Evolutionary conservation across 2,329 filamentous ascomycete species (phyloP).

Genomic region (Talaromyces sp.): DNA sequence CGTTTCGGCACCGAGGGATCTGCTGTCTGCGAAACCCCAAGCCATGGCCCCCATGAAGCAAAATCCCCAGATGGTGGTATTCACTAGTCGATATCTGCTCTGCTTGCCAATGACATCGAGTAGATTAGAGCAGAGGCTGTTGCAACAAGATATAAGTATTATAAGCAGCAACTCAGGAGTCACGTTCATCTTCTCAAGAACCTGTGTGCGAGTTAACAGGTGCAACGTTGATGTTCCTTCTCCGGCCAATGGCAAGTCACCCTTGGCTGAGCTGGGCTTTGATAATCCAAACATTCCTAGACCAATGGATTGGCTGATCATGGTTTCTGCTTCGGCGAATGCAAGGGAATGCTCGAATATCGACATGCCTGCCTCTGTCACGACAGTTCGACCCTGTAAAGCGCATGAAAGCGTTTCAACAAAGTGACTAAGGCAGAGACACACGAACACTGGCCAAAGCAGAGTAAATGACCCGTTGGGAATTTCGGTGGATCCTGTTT

Average conservation of each 20-base stretch:
- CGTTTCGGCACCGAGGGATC: constrained; percentile 38
- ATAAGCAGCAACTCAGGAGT: constrained; percentile 84
- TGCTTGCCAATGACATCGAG: constrained; percentile 78
- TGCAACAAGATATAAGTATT: constrained; percentile 80
- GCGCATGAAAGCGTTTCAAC: constrained; percentile 84
- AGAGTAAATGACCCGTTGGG: constrained; percentile 73
- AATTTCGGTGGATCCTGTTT: constrained; percentile 46
- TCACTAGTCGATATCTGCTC: constrained; percentile 71
- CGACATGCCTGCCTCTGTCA: constrained; percentile 90
- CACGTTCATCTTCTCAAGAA: constrained; percentile 77
- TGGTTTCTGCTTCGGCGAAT: constrained; percentile 90
- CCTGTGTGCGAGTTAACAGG: constrained; percentile 43
- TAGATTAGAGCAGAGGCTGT: constrained; percentile 77
- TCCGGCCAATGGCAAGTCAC: constrained; percentile 39
- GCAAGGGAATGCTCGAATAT: constrained; percentile 93
- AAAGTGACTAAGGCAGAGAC: constrained; percentile 69
- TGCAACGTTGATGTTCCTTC: constrained; percentile 30
- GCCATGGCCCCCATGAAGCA: constrained; percentile 84
- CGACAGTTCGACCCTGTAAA: constrained; percentile 72
- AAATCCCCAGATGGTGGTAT: constrained; percentile 82
- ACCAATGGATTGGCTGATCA: constrained; percentile 73
- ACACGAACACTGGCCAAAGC: constrained; percentile 47
- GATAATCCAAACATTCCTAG: constrained; percentile 59
- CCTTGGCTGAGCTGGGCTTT: constrained; percentile 35
- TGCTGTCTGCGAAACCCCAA: constrained; percentile 60